Base-by-base conservation (phyloP, 495 filamentous ascomycete species). In the Glarea lozoyensis region DNA sequence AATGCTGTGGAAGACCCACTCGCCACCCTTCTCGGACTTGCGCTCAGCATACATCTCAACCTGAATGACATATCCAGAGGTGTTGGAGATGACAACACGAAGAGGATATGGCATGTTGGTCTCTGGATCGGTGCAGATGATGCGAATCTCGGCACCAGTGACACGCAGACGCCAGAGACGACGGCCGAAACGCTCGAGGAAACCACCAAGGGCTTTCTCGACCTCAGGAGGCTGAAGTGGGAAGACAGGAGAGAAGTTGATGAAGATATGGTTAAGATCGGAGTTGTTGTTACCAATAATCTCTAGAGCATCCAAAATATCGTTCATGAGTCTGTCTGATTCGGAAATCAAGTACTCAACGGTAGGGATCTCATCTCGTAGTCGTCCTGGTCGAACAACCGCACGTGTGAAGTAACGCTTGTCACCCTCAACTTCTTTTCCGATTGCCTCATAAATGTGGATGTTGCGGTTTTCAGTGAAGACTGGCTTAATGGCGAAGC, bases 391-490 rank as follows among this genome's bases (percentile, higher is more conserved):
- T 45, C 92, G 76, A 32, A 98, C 90, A 32, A 94, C 83, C 38
- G 90, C 88, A 59, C 92, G 86, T 35, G 93, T 88, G 63, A 98
- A 98, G 75, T 96, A 98, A 41, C 92, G 80, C 78, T 94, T 94
- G 62, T 97, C 93, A 29, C 81, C 88, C 61, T 95, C 88, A 18
- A 87, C 81, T 23, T 81, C 84, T 69, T 95, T 97, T 50, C 93
- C 92, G 54, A 93, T 69, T 31, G 86, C 92, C 67, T 97, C 88
- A 66, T 97, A 98, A 38, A 98, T 88, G 66, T 97, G 93, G 47
- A 98, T 96, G 68, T 93, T 95, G 48, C 90, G 81, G 68, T 98
- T 98, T 63, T 97, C 90, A 0, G 93, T 97, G 71, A 98, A 98
- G 32, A 97, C 86, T 1, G 92, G 89, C 65, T 87, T 92, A 68